These are phyloP conservation scores for Fusarium sp. DNA, from an alignment of 2,329 filamentous ascomycete species.

Conservation along the genomic window DNA sequence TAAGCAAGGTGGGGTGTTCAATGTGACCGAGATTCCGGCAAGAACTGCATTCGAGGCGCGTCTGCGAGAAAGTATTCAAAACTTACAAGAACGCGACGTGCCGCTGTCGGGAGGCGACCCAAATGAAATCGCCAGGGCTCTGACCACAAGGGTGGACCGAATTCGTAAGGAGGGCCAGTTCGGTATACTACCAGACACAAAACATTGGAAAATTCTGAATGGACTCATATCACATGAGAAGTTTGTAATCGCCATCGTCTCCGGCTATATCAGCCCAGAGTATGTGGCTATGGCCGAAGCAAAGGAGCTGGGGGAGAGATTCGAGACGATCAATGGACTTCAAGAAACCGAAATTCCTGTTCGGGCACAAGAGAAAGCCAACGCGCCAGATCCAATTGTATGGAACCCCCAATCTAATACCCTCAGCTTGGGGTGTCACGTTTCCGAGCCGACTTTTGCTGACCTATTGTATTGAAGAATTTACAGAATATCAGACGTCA, in stretches of 20 bases:
- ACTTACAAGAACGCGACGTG: conserved; percentile 25
- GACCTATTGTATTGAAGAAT: conserved; percentile 47
- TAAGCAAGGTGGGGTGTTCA: conserved; percentile 43
- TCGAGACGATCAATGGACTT: conserved; percentile 46
- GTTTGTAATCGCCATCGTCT: conserved; percentile 50
- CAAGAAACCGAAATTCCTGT: conserved; percentile 45
- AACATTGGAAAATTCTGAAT: conserved; percentile 53
- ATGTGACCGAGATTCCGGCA: conserved; percentile 37
- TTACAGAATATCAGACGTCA: conserved; percentile 49
- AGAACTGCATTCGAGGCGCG: conserved; percentile 47
- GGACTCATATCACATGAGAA: conserved; percentile 46
- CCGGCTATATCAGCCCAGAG: conserved; percentile 43
- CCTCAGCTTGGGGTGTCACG: background rate
- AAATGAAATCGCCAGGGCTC: conserved; percentile 18
- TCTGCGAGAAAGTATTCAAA: conserved; percentile 26
- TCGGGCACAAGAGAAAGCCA: conserved; percentile 37
- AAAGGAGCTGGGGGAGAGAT: conserved; percentile 45
- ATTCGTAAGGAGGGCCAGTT: conserved; percentile 41
- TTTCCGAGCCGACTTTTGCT: conserved; percentile 20
- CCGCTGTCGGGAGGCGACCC: conserved; percentile 7
- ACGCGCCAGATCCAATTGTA: conserved; percentile 52
- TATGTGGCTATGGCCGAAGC: conserved; percentile 49
- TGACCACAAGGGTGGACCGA: conserved; percentile 47
- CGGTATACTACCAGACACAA: conserved; percentile 52
- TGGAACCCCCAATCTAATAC: conserved; percentile 25